These are phyloP conservation scores for Pythium sukuiense DNA, from an alignment of 352 stramenopile species.

Conservation along the genomic window DNA sequence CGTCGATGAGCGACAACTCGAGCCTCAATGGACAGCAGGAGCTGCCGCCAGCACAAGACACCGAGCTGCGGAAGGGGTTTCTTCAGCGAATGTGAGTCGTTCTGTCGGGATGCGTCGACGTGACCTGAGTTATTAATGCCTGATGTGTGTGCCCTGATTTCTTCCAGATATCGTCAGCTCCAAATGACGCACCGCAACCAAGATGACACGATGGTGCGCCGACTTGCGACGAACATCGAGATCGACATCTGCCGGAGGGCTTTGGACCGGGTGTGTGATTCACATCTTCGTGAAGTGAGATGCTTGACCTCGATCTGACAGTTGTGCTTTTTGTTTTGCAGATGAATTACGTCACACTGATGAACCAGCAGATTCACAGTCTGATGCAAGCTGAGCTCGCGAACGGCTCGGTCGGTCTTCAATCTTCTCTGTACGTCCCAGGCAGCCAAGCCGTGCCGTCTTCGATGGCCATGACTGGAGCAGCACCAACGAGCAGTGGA, in stretches of 20 bases:
- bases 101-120: too few relatives aligned
- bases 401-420: constrained; percentile 23
- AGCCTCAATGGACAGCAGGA: constrained; percentile 18
- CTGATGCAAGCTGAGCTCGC: constrained; percentile 54
- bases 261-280: constrained; percentile 34
- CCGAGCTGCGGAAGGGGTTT: constrained; percentile 40
- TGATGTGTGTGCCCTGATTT: not conserved
- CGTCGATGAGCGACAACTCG: constrained; percentile 12
- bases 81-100: constrained; percentile 47
- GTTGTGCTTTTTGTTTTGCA: constrained; percentile 22
- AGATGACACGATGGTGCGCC: constrained; percentile 46
- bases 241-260: constrained; percentile 61
- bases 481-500: constrained; percentile 2
- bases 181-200: constrained; percentile 57
- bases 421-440: constrained; percentile 28
- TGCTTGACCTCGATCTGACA: not conserved
- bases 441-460: constrained; percentile 13
- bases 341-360: constrained; percentile 48
- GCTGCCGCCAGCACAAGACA: constrained; percentile 33
- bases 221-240: constrained; percentile 68
- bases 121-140: not conserved
- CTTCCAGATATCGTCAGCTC: constrained; percentile 62
- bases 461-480: constrained; percentile 9
- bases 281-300: not conserved
- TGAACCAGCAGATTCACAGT: constrained; percentile 67